Conservation (phyloP, 805 yeast species). For the Metschnikowia proteae region DNA sequence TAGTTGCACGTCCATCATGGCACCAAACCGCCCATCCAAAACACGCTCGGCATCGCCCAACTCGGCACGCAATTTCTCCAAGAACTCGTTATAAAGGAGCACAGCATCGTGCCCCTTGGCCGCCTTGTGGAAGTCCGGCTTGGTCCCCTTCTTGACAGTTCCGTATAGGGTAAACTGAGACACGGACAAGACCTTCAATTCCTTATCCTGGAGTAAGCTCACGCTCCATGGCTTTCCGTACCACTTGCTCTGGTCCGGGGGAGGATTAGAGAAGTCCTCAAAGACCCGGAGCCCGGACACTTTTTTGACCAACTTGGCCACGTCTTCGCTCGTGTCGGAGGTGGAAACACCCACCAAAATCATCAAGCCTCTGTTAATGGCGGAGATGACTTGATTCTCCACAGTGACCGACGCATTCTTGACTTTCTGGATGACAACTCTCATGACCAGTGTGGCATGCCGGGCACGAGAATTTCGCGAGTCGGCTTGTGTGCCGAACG, state of each 20-base stretch:
- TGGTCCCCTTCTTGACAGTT: slow-evolving; percentile 81
- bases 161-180: slow-evolving; percentile 93
- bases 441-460: slow-evolving; percentile 45
- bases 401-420: slow-evolving; percentile 88
- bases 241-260: slow-evolving; percentile 41
- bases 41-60: slow-evolving; percentile 60
- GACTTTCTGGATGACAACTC: slow-evolving; percentile 86
- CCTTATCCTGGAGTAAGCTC: slow-evolving; percentile 52
- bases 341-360: slow-evolving; percentile 80
- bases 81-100: slow-evolving; percentile 51
- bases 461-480: not conserved
- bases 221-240: slow-evolving; percentile 75
- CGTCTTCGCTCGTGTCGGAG: slow-evolving; percentile 74
- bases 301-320: slow-evolving; percentile 63
- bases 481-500: too few relatives aligned
- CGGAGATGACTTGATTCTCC: slow-evolving; percentile 62
- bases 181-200: slow-evolving; percentile 76
- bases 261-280: slow-evolving; percentile 51
- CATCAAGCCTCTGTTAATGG: slow-evolving; percentile 73
- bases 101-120: slow-evolving; percentile 68
- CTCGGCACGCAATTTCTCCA: slow-evolving; percentile 43
- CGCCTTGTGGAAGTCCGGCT: slow-evolving; percentile 92
- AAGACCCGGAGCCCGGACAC: slow-evolving; percentile 64
- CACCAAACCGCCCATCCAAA: slow-evolving; percentile 89
- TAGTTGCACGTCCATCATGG: slow-evolving; percentile 91